These are phyloP conservation scores for Ogataea pignaliae DNA, from an alignment of 805 yeast genomes.

Conservation along the genomic window DNA sequence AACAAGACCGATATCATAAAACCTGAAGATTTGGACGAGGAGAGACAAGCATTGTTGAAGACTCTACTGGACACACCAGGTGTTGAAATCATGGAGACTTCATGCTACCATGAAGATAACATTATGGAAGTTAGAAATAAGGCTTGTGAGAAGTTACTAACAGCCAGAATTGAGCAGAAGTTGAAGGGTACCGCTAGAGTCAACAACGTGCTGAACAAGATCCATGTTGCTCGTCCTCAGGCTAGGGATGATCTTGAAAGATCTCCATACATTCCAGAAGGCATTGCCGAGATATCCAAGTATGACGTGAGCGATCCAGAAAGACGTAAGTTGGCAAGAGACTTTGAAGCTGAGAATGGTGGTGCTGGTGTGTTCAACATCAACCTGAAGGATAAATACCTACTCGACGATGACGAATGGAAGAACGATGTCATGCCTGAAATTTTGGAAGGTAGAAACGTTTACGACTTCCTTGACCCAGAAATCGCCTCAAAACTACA, in stretches of 20 bases:
- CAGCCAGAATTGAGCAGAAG: conserved; percentile 95
- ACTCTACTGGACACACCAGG: conserved; percentile 64
- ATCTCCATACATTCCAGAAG: conserved; percentile 79
- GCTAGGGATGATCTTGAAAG: conserved; percentile 83
- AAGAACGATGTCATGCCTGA: conserved; percentile 97
- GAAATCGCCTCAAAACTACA: conserved; percentile 91
- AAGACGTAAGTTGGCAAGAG: conserved; percentile 77
- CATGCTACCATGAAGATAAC: conserved; percentile 91
- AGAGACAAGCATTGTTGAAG: conserved; percentile 65
- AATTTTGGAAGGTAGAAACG: conserved; percentile 91
- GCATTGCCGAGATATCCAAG: conserved; percentile 52
- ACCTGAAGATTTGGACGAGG: conserved; percentile 77
- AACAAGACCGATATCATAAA: conserved; percentile 91
- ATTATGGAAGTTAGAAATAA: conserved; percentile 94
- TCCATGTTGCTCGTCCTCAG: conserved; percentile 89
- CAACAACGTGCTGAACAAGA: conserved; percentile 84
- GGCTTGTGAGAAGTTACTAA: conserved; percentile 94
- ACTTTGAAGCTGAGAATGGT: conserved; percentile 90
- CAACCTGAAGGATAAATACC: conserved; percentile 86
- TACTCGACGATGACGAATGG: conserved; percentile 96
- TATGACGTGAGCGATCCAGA: conserved; percentile 79
- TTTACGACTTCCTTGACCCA: conserved; percentile 94
- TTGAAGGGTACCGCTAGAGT: conserved; percentile 90
- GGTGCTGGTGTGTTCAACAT: conserved; percentile 98
- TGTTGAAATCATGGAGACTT: conserved; percentile 88